phyloP scores from a whole-genome alignment of 768 basidiomycete species.

The Hysterangium stoloniferum region DNA sequence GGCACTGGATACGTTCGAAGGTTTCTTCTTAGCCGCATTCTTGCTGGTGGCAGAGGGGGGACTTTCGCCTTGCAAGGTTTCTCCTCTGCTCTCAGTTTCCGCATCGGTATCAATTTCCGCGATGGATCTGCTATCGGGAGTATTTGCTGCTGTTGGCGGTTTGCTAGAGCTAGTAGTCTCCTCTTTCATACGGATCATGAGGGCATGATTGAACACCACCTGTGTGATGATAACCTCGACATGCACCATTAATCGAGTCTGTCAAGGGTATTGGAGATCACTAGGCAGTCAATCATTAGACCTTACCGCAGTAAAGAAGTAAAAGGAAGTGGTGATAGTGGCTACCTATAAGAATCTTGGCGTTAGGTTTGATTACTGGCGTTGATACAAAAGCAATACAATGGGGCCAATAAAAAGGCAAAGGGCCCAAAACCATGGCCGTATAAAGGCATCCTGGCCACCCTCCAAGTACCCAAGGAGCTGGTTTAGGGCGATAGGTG shows the following conservation, averaged over 20 bases:
- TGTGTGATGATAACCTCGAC: conserved; percentile 45
- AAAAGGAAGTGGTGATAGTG: no score
- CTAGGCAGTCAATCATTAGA: no score
- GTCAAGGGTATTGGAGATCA: conserved; percentile 18
- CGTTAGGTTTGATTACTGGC: no score
- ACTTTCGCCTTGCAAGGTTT: conserved; percentile 3
- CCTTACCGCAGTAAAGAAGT: no score
- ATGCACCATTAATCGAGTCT: conserved; percentile 40
- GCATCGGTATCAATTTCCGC: conserved; percentile 11
- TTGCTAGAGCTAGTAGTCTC: conserved; percentile 23
- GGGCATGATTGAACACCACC: conserved; percentile 47
- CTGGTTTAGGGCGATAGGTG: conserved; percentile 31
- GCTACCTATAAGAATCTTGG: no score
- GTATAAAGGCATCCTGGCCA: conserved; percentile 27
- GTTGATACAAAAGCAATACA: conserved; percentile 23
- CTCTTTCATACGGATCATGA: conserved; percentile 48
- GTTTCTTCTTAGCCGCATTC: conserved; percentile 3
- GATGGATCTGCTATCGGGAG: conserved; percentile 21
- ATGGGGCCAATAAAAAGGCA: conserved; percentile 28
- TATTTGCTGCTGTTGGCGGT: conserved; percentile 16
- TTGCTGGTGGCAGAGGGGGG: background rate
- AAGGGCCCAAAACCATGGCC: conserved; percentile 42
- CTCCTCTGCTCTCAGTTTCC: conserved; percentile 14
- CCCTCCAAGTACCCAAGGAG: conserved; percentile 33
- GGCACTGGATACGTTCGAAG: no score